These are phyloP conservation scores for Xylaria sp. DNA, from an alignment of 2,329 filamentous ascomycete species.

Conservation along the genomic window DNA sequence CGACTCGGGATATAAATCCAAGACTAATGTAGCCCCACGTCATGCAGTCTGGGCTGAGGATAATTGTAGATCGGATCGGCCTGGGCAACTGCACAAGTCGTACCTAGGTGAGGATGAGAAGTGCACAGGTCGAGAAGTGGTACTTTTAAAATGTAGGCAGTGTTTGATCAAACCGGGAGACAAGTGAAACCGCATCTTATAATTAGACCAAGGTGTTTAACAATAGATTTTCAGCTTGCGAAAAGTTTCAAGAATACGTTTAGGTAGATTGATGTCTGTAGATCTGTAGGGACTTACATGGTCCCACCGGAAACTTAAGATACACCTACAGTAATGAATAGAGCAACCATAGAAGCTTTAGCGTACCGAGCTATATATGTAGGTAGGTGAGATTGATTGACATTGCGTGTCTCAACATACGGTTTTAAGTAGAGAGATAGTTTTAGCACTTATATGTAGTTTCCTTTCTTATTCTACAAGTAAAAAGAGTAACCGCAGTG, in stretches of 20 bases:
- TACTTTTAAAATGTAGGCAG: neutral
- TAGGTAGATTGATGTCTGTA: neutral
- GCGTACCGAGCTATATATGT: neutral
- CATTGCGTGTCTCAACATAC: no score
- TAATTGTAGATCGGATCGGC: neutral
- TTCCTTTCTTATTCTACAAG: neutral
- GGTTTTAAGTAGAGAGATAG: neutral
- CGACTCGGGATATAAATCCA: neutral
- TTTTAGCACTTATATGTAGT: no score
- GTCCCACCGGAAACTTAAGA: no score
- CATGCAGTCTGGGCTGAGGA: neutral
- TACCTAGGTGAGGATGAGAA: neutral
- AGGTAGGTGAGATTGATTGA: neutral
- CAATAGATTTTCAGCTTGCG: neutral
- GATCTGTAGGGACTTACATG: no score
- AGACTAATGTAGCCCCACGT: neutral
- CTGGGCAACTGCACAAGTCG: neutral
- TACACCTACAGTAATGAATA: no score
- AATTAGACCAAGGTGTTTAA: neutral
- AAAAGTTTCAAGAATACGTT: neutral
- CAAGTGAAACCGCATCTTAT: neutral
- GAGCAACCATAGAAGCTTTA: no score
- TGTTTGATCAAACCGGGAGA: neutral
- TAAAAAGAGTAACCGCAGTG: neutral
- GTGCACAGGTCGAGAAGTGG: neutral